Conservation (phyloP, 495 filamentous ascomycete genomes). For the Penicillium nucicola region DNA sequence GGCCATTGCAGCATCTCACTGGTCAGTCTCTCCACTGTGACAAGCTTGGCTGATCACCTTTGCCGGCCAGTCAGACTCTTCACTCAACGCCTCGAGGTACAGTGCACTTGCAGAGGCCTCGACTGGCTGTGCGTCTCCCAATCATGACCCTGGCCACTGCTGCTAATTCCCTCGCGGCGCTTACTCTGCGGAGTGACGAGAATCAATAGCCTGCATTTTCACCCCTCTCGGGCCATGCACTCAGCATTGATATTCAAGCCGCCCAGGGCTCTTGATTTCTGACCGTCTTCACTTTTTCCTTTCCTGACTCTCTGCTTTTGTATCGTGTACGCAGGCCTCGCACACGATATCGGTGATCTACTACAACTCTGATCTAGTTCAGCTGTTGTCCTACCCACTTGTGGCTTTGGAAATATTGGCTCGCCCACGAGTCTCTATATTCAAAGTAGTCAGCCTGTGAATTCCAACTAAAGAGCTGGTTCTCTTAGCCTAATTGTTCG, state of each 20-base stretch:
- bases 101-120: slow-evolving; percentile 16
- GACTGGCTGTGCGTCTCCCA: slow-evolving; percentile 17
- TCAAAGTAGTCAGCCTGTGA: not conserved
- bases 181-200: slow-evolving; percentile 29
- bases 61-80: slow-evolving; percentile 24
- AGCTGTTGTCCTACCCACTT: slow-evolving; percentile 17
- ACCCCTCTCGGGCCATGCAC: slow-evolving; percentile 9
- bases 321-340: slow-evolving; percentile 37
- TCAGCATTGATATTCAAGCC: slow-evolving; percentile 38
- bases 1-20: slow-evolving; percentile 11
- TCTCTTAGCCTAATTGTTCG: slow-evolving; percentile 26
- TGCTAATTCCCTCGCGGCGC: slow-evolving; percentile 29
- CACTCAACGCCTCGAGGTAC: slow-evolving; percentile 8
- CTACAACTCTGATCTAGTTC: slow-evolving; percentile 16
- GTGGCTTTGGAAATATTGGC: slow-evolving; percentile 13
- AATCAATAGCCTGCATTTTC: slow-evolving; percentile 21
- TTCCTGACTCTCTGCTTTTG: slow-evolving; percentile 5
- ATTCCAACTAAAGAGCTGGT: slow-evolving; percentile 32
- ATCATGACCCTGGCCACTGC: slow-evolving; percentile 22
- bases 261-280: slow-evolving; percentile 14
- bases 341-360: slow-evolving; percentile 26
- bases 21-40: slow-evolving; percentile 33
- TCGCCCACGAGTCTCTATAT: slow-evolving; percentile 2
- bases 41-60: slow-evolving; percentile 32
- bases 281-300: slow-evolving; percentile 15